Evolutionary conservation across 176 grass and related monocot species (phyloP), one percentile per base, ranked within the genome.

Genomic region (Triticum timopheevii): DNA sequence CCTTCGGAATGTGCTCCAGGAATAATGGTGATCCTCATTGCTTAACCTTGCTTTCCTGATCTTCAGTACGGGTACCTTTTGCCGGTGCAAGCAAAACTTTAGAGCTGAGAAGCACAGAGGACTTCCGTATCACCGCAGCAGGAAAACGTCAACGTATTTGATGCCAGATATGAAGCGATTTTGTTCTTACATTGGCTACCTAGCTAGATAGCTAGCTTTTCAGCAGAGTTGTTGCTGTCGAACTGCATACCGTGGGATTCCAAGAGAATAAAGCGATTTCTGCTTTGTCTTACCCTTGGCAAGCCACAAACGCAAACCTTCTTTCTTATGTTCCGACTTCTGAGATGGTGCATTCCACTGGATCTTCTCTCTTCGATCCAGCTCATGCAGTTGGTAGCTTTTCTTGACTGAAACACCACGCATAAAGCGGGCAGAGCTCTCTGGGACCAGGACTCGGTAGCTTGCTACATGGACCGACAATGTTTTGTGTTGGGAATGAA

Each of bases 311-410:
- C 19, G 25, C 20, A 58, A 36, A 70, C 66, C 33, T 68, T 85
- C 19, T 1, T 50, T 50, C 47, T n/a, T 1, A 24, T 77, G 79
- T 27, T 77, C 33, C 4, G 33, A 33, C 33, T 33, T 33, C 33
- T 74, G 30, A 77, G 67, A 63, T 73, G 63, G 87, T 34, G 89
- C 35, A 92, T 92, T 89, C 90, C 31, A 23, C 68, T 31, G 90
- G 87, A 92, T 92, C 84, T 92, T 80, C 75, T 58, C 74, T 80
- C 33, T 76, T 79, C n/a, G 25, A 4, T 24, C 20, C 2, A 19
- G 11, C 44, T 36, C 35, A 28, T 28, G 28, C 28, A 28, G 28
- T 28, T 28, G 28, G 28, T 28, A 28, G 28, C 28, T 28, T 28
- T 28, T 28, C 28, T 28, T 28, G 1, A 28, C 28, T 28, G 28